phyloP scores from a whole-genome alignment of 2,329 filamentous ascomycete genomes.

The Fusarium lyarnte region DNA sequence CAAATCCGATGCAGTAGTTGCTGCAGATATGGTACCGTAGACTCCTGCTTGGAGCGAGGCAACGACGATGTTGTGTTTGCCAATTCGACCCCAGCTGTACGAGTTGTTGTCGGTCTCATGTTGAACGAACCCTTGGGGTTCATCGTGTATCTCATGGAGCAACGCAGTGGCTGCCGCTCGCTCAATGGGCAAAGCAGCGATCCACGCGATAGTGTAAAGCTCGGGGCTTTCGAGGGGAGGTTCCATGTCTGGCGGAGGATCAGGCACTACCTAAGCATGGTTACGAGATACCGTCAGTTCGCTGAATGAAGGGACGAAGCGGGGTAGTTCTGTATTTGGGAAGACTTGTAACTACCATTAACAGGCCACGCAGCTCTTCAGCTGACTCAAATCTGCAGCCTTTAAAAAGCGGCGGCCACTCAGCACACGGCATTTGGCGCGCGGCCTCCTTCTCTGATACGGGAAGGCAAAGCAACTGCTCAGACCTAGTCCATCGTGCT shows the following conservation, averaged over 20 bases:
- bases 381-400: too few relatives aligned
- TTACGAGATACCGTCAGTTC: too few relatives aligned
- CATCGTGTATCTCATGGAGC: constrained; percentile 36
- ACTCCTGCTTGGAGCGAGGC: constrained; percentile 32
- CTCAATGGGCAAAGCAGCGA: constrained; percentile 39
- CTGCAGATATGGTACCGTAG: constrained; percentile 22
- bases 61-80: constrained; percentile 42
- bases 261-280: too few relatives aligned
- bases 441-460: too few relatives aligned
- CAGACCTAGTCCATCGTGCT: too few relatives aligned
- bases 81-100: constrained; percentile 41
- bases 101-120: constrained; percentile 35
- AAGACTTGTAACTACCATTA: too few relatives aligned
- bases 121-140: constrained; percentile 4
- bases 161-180: constrained; percentile 37
- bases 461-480: too few relatives aligned
- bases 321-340: too few relatives aligned
- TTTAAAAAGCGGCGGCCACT: too few relatives aligned
- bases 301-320: too few relatives aligned
- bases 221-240: background rate
- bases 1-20: constrained; percentile 18
- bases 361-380: too few relatives aligned
- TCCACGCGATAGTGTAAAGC: constrained; percentile 40
- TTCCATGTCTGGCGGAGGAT: background rate
- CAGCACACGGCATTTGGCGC: too few relatives aligned